Base-by-base conservation (phyloP, 768 basidiomycete genomes). In the Amanita rubescens region DNA sequence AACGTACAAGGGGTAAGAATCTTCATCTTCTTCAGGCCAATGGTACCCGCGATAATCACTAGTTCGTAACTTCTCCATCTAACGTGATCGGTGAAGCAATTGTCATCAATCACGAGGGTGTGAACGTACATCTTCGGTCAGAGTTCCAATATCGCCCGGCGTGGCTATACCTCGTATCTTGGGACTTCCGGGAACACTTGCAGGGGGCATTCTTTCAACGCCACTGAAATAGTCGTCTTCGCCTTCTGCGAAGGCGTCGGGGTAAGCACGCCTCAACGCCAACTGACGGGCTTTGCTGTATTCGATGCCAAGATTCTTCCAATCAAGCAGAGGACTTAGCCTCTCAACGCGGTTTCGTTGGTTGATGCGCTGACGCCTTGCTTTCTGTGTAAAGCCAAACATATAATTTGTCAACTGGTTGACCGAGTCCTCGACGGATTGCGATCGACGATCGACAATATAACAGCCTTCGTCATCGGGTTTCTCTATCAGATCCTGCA, bases 291-390 rank as follows among this genome's bases (percentile, higher is more conserved):
- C 89, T 75, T 97, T 99, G 67, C 87, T 85, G 69, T 99, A 99
- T 69, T 99, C 96, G 57, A 98, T 80, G 2, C 96, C 96, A 27
- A 99, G 74, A 64, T 92, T 92, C 75, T 99, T 99, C 96, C 96
- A 98, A 67, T 99, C 96, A 55, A 99, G 75, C 53, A 99, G 69
- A 14, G 95, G 95, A 47, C 84, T 87, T 15, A 99, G 76, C 24
- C 96, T 82, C 67, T 99, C 96, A 51, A 97, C 95, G 39, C 96
- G 84, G 73, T 98, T 99, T 30, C 96, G 87, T 72, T 98, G 96
- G 71, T 99, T 98, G 69, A 98, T 98, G 46, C 96, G 81, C 68
- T 98, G 96, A 41, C 96, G 80, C n/a, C 96, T 79, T 3, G 93
- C 86, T 76, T 92, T 93, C 59, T 72, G 74, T 52, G 78, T 77